Base-by-base conservation (phyloP, 1,139 yeast species). In the Blastobotrys apis region DNA sequence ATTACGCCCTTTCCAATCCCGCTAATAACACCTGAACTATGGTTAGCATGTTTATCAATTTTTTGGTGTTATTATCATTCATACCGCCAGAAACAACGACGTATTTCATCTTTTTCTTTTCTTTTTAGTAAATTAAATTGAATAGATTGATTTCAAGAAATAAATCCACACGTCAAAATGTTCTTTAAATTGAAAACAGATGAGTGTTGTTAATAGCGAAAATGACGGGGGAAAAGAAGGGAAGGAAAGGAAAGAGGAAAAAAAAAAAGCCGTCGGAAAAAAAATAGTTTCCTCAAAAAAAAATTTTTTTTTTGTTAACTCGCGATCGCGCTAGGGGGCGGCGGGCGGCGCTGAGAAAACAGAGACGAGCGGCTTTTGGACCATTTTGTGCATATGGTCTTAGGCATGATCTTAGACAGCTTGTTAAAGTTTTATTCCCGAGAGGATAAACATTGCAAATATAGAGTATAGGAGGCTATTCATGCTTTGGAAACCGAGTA, bases 1-100 rank as follows among this genome's bases (percentile, higher is more conserved):
- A 90, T 75, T 54, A 90, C 97, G 65, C 97, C 99, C 68, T 92
- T 92, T 66, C 99, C 99, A 64, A 92, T 92, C 71, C 99, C 98
- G 57, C 96, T 86, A 59, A 92, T 92, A 58, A 92, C 98, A 77
- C 88, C 96, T 70, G 92, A 27, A 37, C 9, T 10, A 13, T 12
- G 5, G 30, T 39, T 38, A 43, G 42, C 20, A n/a, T n/a, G n/a
- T n/a, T n/a, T n/a, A n/a, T n/a, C n/a, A n/a, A n/a, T n/a, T n/a
- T n/a, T 31, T 31, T 31, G 13, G 13, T 16, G 10, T 22, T 13
- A n/a, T 15, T n/a, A 16, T 23, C 13, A 34, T 17, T 55, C 66
- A 47, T 54, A 63, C 84, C 98, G 67, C 98, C 98, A 51, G 97
- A 90, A 42, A 92, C 98, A 61, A 92, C 95, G 62, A 92, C 97